A percentile compares a stretch with the other conserved stretches of the same genome.
These are phyloP conservation scores for Phyllosticta capitalensis DNA, from an alignment of 2,329 filamentous ascomycete genomes.

Conservation along the genomic window DNA sequence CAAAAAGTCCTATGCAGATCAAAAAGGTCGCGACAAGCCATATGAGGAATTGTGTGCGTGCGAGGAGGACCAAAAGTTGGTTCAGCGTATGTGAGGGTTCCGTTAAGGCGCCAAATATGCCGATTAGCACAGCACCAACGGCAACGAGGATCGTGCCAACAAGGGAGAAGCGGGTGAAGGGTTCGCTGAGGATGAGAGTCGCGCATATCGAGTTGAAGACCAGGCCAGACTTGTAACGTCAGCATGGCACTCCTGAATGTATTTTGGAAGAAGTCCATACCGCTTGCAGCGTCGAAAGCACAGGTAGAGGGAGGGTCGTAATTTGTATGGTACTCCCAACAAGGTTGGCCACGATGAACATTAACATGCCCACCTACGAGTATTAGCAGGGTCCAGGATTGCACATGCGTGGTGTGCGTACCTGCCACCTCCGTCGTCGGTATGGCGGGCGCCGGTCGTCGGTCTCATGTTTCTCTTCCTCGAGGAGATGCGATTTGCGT, in stretches of 20 bases:
- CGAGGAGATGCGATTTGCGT: slow-evolving; percentile 94
- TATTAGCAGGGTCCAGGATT: not conserved
- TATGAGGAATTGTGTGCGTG: slow-evolving; percentile 63
- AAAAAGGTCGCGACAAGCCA: slow-evolving; percentile 82
- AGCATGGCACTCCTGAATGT: slow-evolving; percentile 1
- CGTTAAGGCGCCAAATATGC: slow-evolving; percentile 84
- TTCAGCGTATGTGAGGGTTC: slow-evolving; percentile 82
- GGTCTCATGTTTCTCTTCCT: slow-evolving; percentile 81
- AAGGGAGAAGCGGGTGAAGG: slow-evolving; percentile 89
- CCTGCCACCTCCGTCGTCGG: slow-evolving; percentile 84
- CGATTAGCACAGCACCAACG: slow-evolving; percentile 80
- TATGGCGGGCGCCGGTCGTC: slow-evolving; percentile 78
- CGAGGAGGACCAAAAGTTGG: slow-evolving; percentile 69
- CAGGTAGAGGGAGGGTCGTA: slow-evolving; percentile 85
- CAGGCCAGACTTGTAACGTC: slow-evolving; percentile 56
- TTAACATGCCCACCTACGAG: slow-evolving; percentile 69
- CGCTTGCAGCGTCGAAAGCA: slow-evolving; percentile 89
- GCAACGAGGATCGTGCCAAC: slow-evolving; percentile 84
- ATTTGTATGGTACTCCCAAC: slow-evolving; percentile 96
- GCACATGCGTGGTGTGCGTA: slow-evolving; percentile 17
- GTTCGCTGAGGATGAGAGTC: slow-evolving; percentile 81
- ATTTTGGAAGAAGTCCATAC: slow-evolving; percentile 27
- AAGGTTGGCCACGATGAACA: slow-evolving; percentile 92
- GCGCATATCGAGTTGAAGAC: slow-evolving; percentile 99
- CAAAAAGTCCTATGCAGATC: slow-evolving; percentile 59